Evolutionary conservation across 129 eudicot genomes (phyloP), one percentile per base, ranked within the genome.

Genomic region (Artemisia annua): DNA sequence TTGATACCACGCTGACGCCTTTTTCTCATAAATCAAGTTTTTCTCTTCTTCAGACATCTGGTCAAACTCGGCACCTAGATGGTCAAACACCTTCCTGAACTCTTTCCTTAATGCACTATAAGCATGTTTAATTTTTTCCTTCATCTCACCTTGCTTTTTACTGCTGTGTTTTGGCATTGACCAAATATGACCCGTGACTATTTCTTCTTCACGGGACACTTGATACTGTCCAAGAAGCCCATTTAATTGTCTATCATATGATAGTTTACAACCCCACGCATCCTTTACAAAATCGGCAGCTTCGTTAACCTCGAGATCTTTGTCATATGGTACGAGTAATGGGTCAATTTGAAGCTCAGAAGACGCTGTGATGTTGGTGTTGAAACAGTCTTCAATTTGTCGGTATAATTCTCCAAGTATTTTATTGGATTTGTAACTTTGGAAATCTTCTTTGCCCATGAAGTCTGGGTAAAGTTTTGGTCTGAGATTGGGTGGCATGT

Each of bases 1-100:
- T 61, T 77, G 88, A 73, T 89, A 89, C 92, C 90, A 89, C 26
- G 96, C 92, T 0, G 92, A 89, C n/a, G 93, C 96, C 83, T 85
- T 89, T 46, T 54, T 63, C 56, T 89, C 96, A 17, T 82, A 87
- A 35, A 76, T 15, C 13, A 18, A 20, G n/a, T 81, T 84, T 63
- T 75, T 85, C 72, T 87, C 90, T 14, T 84, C 88, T 17, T 80
- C 88, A 1, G 81, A 49, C 10, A 84, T 79, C 46, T 75, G 32
- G 63, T 80, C 83, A 70, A 75, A 72, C 35, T 76, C 81, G 0
- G 88, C 54, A 35, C 67, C 90, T 57, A 84, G 12, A 11, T 62
- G 32, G 56, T 89, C 96, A 68, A 89, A 89, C 18, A 80, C 80
- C 65, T 79, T 82, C 73, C 96, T 77, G 57, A 82, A 84, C 49